Evolutionary conservation across 768 basidiomycete species (phyloP).

Genomic region (Austroboletus festivus): DNA sequence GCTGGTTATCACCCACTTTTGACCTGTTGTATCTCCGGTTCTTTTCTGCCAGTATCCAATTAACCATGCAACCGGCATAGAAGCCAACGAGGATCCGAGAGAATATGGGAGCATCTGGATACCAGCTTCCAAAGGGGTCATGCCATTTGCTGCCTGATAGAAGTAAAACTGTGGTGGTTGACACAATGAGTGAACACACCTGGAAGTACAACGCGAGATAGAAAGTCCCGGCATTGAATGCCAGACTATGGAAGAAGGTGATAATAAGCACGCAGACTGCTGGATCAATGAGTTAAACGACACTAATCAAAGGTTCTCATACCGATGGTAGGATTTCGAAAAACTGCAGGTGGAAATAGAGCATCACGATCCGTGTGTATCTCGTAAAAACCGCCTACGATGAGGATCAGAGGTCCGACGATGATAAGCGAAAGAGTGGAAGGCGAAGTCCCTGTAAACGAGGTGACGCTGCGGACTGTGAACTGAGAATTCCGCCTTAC

Average conservation of each 20-base stretch:
- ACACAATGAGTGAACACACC: slow-evolving; percentile 38
- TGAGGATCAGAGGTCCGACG: slow-evolving; percentile 51
- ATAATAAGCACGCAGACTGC: slow-evolving; percentile 64
- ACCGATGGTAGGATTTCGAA: slow-evolving; percentile 62
- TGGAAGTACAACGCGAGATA: slow-evolving; percentile 84
- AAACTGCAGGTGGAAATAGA: slow-evolving; percentile 64
- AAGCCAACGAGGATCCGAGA: slow-evolving; percentile 79
- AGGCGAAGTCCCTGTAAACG: slow-evolving; percentile 55
- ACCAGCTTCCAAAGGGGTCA: slow-evolving; percentile 70
- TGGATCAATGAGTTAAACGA: slow-evolving; percentile 8
- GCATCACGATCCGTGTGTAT: slow-evolving; percentile 62
- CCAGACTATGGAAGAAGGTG: slow-evolving; percentile 78
- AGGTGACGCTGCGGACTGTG: slow-evolving; percentile 11
- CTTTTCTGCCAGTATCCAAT: slow-evolving; percentile 64
- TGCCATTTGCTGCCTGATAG: slow-evolving; percentile 62
- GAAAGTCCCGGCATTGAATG: slow-evolving; percentile 82
- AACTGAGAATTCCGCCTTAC: slow-evolving; percentile 41
- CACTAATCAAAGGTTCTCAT: slow-evolving; percentile 22
- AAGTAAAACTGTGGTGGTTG: neutral
- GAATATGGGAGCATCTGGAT: slow-evolving; percentile 79
- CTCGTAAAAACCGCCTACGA: slow-evolving; percentile 67
- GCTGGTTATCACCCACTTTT: slow-evolving; percentile 58
- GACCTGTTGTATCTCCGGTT: slow-evolving; percentile 55
- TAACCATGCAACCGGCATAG: slow-evolving; percentile 84
- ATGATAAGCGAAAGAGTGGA: slow-evolving; percentile 60